A percentile compares a stretch with the other conserved stretches of the same genome.
These are phyloP conservation scores for Tolypocladium album DNA, from an alignment of 2,329 filamentous ascomycete species.

Conservation along the genomic window DNA sequence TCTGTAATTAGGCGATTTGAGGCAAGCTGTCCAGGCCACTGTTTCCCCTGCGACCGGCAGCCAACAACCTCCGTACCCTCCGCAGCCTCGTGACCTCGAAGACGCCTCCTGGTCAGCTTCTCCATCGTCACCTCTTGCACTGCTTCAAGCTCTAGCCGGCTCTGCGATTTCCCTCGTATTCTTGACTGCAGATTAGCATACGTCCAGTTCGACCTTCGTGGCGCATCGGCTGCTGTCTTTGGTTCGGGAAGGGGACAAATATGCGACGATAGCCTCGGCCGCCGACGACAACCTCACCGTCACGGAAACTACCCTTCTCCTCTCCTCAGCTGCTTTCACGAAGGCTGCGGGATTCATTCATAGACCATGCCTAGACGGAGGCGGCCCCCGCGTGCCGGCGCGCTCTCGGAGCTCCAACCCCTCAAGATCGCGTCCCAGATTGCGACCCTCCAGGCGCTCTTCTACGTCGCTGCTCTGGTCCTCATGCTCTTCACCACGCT, in stretches of 20 bases:
- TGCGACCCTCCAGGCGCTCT: conserved; percentile 42
- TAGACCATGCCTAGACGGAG: conserved; percentile 40
- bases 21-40: neutral
- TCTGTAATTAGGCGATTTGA: neutral
- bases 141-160: neutral
- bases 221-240: neutral
- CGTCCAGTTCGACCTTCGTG: neutral
- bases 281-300: neutral
- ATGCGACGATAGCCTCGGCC: neutral
- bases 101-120: neutral
- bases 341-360: neutral
- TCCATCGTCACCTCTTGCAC: too few species aligned
- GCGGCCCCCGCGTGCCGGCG: conserved; percentile 48
- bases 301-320: too few species aligned
- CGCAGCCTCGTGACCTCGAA: neutral
- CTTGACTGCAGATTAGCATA: neutral
- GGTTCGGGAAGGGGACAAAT: neutral
- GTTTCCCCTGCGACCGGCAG: neutral
- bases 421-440: conserved; percentile 51
- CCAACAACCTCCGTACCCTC: neutral
- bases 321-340: too few species aligned
- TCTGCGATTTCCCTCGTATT: neutral
- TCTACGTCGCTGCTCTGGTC: conserved; percentile 39
- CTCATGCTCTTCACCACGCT: conserved; percentile 48
- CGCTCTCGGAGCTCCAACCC: conserved; percentile 49